Conservation (phyloP, 305 asterid genomes). For the Solanum chacoense region DNA sequence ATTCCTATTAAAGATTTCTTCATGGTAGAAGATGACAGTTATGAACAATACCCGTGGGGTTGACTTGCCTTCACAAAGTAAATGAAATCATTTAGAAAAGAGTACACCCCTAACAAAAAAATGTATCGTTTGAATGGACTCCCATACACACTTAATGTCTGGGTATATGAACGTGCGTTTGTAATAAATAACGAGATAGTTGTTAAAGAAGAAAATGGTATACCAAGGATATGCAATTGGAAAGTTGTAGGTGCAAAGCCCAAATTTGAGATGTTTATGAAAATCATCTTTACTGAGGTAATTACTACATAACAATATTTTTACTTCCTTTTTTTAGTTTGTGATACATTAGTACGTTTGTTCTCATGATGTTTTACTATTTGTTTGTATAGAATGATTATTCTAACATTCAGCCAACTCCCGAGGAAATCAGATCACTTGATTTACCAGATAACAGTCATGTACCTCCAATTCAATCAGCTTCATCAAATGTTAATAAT, state of each 20-base stretch:
- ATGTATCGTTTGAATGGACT: too few relatives aligned
- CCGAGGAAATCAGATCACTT: neutral
- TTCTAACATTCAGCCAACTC: neutral
- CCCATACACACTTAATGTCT: too few relatives aligned
- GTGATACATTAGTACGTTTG: neutral
- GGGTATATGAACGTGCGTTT: too few relatives aligned
- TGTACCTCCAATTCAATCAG: neutral
- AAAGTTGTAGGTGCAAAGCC: too few relatives aligned
- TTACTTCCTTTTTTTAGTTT: neutral
- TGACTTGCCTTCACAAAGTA: neutral
- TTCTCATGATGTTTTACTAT: neutral
- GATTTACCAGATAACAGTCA: too few relatives aligned
- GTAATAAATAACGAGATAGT: too few relatives aligned
- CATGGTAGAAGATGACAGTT: neutral
- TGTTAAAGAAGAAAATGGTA: too few relatives aligned
- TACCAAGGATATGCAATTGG: too few relatives aligned
- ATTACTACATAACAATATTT: too few relatives aligned
- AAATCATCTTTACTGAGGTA: too few relatives aligned
- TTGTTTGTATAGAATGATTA: neutral
- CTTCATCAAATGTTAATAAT: too few relatives aligned
- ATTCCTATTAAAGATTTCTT: neutral
- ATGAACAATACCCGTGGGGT: neutral
- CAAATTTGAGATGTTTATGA: too few relatives aligned
- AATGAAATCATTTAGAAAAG: neutral
- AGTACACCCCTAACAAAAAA: neutral